Base-by-base conservation (phyloP, 2,329 filamentous ascomycete species). In the Grosmannia serpens region DNA sequence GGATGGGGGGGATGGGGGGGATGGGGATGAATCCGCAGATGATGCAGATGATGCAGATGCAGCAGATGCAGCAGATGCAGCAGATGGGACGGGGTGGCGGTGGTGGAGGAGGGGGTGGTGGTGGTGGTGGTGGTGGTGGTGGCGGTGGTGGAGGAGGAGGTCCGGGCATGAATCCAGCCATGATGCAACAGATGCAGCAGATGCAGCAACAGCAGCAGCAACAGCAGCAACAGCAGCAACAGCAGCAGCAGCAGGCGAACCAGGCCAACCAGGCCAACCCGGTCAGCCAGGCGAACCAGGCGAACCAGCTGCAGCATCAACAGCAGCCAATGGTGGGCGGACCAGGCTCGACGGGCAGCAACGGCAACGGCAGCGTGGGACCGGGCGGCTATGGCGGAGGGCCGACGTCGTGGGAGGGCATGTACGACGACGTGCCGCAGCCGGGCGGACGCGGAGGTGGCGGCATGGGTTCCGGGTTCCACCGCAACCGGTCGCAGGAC, bases 361-460 rank as follows among this genome's bases (percentile, higher is more conserved):
- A 44, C 22, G 38, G 53, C 38, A 75, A 74, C 50, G 70, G 70
- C 35, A 65, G 59, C 26, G 67, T n/a, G 3, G 50, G 50, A 8
- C 26, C 15, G 9, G n/a, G 26, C 13, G 26, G 67, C 55, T 69
- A 71, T 62, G 70, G 66, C 9, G 69, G 83, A 51, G 84, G 84
- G 20, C 87, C 87, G n/a, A 89, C 88, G 27, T 91, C 87, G 47
- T 96, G 91, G 91, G 92, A 97, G 71, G 92, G 92, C 67, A 96
- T 96, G 91, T 97, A 96, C 71, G 92, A 97, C 69, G 92, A 96
- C 70, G 89, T 91, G 2, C 91, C 91, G 20, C 89, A 92, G 69
- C 89, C 89, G 6, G 85, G 24, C 26, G 65, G 71, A 69, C 46
- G 71, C 71, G 64, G 65, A 46, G 52, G 52, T n/a, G 38, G 35